These are phyloP conservation scores for Debaryomyces coudertii DNA, from an alignment of 1,139 yeast genomes.

Conservation along the genomic window DNA sequence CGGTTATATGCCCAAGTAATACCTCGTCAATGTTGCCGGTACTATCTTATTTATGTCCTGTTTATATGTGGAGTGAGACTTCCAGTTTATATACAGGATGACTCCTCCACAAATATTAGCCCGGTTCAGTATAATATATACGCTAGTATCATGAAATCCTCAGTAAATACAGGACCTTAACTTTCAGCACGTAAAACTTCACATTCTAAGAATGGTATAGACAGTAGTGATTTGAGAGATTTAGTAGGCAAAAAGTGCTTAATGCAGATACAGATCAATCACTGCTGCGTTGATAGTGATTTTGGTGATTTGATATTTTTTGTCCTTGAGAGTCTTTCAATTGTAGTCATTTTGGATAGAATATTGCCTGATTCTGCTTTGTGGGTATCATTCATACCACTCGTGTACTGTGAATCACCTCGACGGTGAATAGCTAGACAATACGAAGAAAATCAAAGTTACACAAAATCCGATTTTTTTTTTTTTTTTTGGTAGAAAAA, in stretches of 20 bases:
- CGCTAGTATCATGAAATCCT: background rate
- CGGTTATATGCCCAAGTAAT: background rate
- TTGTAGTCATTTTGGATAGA: background rate
- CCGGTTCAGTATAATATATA: background rate
- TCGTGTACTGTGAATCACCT: background rate
- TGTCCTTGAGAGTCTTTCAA: background rate
- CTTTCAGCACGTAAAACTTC: background rate
- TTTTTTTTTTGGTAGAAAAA: constrained; percentile 6
- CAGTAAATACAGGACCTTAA: background rate
- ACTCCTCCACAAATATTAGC: background rate
- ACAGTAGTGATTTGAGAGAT: background rate
- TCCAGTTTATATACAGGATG: background rate
- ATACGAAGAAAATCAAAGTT: background rate
- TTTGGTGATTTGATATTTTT: background rate
- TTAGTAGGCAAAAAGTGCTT: background rate
- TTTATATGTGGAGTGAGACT: constrained; percentile 1
- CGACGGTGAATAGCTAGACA: background rate
- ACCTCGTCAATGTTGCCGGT: background rate
- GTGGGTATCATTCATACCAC: background rate
- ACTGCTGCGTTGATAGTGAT: background rate
- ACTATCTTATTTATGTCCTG: background rate
- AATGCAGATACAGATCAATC: background rate
- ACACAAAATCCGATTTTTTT: constrained; percentile 2
- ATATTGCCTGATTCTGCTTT: background rate
- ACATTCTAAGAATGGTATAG: background rate